Evolutionary conservation across 495 filamentous ascomycete genomes (phyloP).

Genomic region (Hypoxylon intermedium): DNA sequence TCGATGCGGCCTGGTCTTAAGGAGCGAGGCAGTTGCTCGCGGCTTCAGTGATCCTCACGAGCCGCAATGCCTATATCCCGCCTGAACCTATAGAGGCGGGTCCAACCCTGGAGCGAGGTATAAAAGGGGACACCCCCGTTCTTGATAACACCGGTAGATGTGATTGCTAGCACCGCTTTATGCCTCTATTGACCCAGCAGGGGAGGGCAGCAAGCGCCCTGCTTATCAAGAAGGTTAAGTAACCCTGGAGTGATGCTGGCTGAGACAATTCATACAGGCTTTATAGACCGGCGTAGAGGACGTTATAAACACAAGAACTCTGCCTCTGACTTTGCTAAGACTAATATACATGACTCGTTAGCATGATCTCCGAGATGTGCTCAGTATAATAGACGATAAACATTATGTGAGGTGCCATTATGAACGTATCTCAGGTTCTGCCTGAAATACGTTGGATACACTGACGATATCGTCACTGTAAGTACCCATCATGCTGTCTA

Average conservation of each 20-base stretch:
- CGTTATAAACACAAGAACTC: too few relatives aligned
- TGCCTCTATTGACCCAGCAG: not conserved
- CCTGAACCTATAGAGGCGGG: too few relatives aligned
- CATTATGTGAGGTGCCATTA: not conserved
- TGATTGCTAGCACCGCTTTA: not conserved
- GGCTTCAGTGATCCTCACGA: not conserved
- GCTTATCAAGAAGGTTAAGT: not conserved
- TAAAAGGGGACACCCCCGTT: not conserved
- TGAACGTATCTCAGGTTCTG: not conserved
- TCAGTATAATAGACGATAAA: not conserved
- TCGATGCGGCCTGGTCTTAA: not conserved
- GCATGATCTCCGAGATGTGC: not conserved
- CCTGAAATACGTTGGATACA: too few relatives aligned
- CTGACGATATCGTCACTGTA: too few relatives aligned
- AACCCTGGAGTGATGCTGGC: not conserved
- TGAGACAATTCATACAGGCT: not conserved
- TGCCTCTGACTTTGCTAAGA: not conserved
- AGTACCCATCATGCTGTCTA: too few relatives aligned
- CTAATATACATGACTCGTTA: not conserved
- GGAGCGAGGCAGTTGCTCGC: not conserved
- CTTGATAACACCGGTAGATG: not conserved
- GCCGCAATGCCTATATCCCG: not conserved
- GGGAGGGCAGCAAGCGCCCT: not conserved
- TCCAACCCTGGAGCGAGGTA: not conserved
- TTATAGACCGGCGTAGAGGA: not conserved